A percentile compares a stretch with the other conserved stretches of the same genome.
Conservation (phyloP, 129 eudicot genomes). For the Centaurea solstitialis region DNA sequence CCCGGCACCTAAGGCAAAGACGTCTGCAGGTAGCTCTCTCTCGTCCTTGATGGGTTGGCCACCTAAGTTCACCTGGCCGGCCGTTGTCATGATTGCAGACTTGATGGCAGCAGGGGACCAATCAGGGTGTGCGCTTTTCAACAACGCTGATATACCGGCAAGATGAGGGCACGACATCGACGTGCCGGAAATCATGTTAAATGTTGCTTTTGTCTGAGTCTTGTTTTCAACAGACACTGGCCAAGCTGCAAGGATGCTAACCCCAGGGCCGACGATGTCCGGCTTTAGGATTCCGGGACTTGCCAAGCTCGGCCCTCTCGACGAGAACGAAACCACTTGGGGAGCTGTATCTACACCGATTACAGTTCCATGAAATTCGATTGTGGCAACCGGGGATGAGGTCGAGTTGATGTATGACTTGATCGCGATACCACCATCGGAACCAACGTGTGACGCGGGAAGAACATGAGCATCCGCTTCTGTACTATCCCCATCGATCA, state of each 20-base stretch:
- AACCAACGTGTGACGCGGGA: constrained; percentile 34
- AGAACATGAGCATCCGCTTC: constrained; percentile 41
- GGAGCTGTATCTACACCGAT: constrained; percentile 35
- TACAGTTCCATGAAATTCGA: constrained; percentile 39
- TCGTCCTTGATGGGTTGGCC: constrained; percentile 32
- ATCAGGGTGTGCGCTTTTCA: constrained; percentile 38
- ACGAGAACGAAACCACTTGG: constrained; percentile 31
- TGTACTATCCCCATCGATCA: constrained; percentile 16
- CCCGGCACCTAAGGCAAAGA: constrained; percentile 36
- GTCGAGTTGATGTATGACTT: constrained; percentile 25
- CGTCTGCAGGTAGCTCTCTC: constrained; percentile 24
- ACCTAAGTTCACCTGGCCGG: constrained; percentile 3
- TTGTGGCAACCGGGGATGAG: constrained; percentile 25
- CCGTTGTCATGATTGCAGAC: constrained; percentile 45
- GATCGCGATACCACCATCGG: constrained; percentile 5
- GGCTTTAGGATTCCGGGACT: constrained; percentile 44
- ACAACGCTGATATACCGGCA: constrained; percentile 37
- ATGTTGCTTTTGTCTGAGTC: constrained; percentile 24
- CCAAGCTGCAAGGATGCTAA: constrained; percentile 46
- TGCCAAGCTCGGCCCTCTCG: constrained; percentile 38
- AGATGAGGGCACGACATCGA: constrained; percentile 54
- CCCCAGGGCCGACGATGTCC: constrained; percentile 39
- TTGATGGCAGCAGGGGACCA: constrained; percentile 48
- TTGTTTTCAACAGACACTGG: constrained; percentile 36
- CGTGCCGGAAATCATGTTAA: constrained; percentile 40